phyloP scores from a whole-genome alignment of 2,329 filamentous ascomycete species.

The Pseudocercospora vitis region DNA sequence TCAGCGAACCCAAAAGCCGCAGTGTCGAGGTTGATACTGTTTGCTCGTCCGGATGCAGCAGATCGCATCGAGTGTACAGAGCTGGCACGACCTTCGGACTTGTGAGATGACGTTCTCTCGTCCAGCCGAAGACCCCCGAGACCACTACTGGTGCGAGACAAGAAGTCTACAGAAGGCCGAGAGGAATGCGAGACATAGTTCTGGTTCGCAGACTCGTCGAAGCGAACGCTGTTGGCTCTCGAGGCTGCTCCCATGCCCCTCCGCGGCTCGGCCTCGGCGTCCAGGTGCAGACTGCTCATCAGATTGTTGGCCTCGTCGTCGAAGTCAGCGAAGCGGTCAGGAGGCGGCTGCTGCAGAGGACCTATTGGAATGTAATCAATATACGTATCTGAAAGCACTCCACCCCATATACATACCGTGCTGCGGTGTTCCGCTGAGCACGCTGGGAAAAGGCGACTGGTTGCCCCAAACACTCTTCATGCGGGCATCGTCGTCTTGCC shows the following conservation, averaged over 20 bases:
- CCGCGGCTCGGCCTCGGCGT: conserved; percentile 81
- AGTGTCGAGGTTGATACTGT: conserved; percentile 83
- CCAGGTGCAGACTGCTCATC: conserved; percentile 77
- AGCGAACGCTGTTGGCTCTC: conserved; percentile 92
- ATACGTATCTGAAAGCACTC: neutral
- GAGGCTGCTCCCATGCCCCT: conserved; percentile 73
- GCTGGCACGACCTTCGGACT: conserved; percentile 92
- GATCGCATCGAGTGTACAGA: conserved; percentile 80
- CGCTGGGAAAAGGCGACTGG: conserved; percentile 81
- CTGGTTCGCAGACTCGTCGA: conserved; percentile 92
- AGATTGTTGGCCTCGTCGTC: conserved; percentile 82
- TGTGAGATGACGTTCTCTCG: conserved; percentile 89
- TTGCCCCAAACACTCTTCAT: conserved; percentile 86
- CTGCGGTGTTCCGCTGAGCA: conserved; percentile 78
- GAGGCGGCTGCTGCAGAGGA: conserved; percentile 73
- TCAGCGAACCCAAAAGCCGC: conserved; percentile 64
- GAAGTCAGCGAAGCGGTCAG: conserved; percentile 84
- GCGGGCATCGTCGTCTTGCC: conserved; percentile 62
- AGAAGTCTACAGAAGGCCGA: conserved; percentile 79
- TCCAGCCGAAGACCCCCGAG: conserved; percentile 78
- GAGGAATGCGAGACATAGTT: conserved; percentile 83
- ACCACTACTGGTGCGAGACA: conserved; percentile 66
- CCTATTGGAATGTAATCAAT: conserved; percentile 52
- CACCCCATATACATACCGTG: conserved; percentile 63
- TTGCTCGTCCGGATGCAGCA: conserved; percentile 74